Conservation (phyloP, 2,329 filamentous ascomycete species). For the Malbranchea zuffiana region DNA sequence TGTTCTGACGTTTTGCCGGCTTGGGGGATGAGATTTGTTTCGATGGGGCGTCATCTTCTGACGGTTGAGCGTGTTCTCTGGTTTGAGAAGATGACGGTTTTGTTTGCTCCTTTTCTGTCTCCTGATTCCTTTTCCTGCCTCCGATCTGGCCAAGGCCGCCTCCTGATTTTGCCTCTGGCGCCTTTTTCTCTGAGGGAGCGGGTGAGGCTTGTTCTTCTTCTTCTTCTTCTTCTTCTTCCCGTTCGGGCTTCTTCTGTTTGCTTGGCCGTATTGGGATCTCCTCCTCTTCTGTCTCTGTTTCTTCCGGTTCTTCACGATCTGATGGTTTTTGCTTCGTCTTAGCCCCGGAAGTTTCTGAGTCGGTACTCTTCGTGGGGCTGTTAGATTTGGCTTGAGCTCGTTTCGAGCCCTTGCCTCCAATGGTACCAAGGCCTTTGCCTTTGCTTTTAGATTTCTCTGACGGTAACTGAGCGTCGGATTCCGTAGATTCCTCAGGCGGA, state of each 20-base stretch:
- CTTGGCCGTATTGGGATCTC: constrained; percentile 7
- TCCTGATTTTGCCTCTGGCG: constrained; percentile 11
- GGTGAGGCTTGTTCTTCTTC: constrained; percentile 2
- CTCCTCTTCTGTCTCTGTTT: constrained; percentile 12
- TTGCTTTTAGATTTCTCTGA: constrained; percentile 6
- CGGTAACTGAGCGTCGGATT: constrained; percentile 9
- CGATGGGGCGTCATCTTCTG: constrained; percentile 1
- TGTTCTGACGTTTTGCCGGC: constrained; percentile 18
- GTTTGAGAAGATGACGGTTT: constrained; percentile 16
- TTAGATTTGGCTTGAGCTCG: background rate
- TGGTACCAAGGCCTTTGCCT: constrained; percentile 10
- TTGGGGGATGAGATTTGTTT: constrained; percentile 15
- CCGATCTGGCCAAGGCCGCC: constrained; percentile 25
- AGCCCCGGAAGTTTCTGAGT: background rate
- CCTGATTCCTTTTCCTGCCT: constrained; percentile 20
- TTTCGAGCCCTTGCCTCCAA: constrained; percentile 12
- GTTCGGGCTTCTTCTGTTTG: constrained; percentile 7
- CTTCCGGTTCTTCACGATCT: background rate
- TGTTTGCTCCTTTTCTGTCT: background rate
- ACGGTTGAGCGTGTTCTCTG: constrained; percentile 6
- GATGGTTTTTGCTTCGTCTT: background rate
- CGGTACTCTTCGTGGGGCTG: background rate
- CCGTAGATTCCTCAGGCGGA: constrained; percentile 5
- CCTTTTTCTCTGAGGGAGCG: constrained; percentile 6
- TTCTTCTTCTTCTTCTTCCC: constrained; percentile 7